Base-by-base conservation (phyloP, 208 protist species). In the Leishmania gerbilli region DNA sequence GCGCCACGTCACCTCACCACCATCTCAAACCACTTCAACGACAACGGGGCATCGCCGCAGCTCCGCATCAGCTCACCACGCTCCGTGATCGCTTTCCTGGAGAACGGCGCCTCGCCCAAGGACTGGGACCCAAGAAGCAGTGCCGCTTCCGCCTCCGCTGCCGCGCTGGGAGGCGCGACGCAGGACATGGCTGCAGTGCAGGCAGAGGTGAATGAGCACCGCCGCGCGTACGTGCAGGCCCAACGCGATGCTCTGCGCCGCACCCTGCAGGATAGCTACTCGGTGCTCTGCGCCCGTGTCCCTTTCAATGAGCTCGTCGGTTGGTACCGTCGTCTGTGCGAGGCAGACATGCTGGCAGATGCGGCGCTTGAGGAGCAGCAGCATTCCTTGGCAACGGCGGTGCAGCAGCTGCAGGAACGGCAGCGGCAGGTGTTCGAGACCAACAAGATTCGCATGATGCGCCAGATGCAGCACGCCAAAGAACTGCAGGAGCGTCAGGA, bases 11-110 rank as follows among this genome's bases (percentile, higher is more conserved):
- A 71, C 49, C 74, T 95, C 13, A 79, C 69, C 11, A 83, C 60
- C 34, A 42, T 88, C 56, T 40, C 51, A 11, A 80, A 74, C 64
- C 75, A 68, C 76, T 69, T 56, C 45, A 78, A 19, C 55, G 82
- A 76, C 47, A 62, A 65, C 6, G 19, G 56, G 7, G 45, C 49
- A 64, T 69, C 49, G 51, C 21, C 27, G 24, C 56, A n/a, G 76
- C 42, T 58, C 40, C 56, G 74, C 78, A 69, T 98, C 56, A 97
- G 89, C 84, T 98, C 95, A 21, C 95, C 95, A 3, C 95, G 95
- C 40, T 97, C 95, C 58, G 90, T 82, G 58, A 77, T 98, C 42
- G 88, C 94, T 67, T 45, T 95, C 49, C 79, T 98, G 13, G 88
- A 92, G 34, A 94, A 93, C 80, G 95, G 95, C 55, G 85, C 94